Percentiles rank a stretch among this genome's conserved stretches.
phyloP scores from a whole-genome alignment of 1,284 basidiomycete genomes.

The Cutaneotrichosporon spelunceum region DNA sequence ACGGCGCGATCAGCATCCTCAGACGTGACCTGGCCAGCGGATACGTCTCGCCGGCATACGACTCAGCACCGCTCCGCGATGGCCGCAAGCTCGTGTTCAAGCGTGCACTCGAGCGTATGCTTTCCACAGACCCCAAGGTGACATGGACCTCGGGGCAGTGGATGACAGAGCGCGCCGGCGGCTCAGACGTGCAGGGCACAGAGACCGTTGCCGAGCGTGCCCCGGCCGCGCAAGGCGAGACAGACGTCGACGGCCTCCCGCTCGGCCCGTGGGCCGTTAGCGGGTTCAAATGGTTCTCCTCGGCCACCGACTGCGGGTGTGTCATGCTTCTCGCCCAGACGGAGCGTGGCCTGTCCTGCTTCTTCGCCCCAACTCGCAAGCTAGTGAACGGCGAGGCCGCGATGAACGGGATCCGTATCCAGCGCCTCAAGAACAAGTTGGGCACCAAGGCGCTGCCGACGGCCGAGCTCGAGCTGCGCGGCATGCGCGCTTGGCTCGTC shows the following conservation, averaged over 20 bases:
- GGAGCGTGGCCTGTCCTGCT: slow-evolving; percentile 62
- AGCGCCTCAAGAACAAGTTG: slow-evolving; percentile 74
- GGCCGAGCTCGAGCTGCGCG: slow-evolving; percentile 67
- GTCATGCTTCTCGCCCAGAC: slow-evolving; percentile 23
- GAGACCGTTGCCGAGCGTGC: slow-evolving; percentile 65
- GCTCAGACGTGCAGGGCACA: slow-evolving; percentile 71
- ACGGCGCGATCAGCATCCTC: slow-evolving; percentile 17
- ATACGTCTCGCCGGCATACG: background rate
- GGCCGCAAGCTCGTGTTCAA: slow-evolving; percentile 15
- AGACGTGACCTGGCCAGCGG: slow-evolving; percentile 1
- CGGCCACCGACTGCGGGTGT: slow-evolving; percentile 61
- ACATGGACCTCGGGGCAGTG: slow-evolving; percentile 76
- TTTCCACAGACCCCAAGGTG: slow-evolving; percentile 54
- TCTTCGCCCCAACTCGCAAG: slow-evolving; percentile 58
- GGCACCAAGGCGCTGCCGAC: slow-evolving; percentile 74
- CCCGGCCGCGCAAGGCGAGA: no score
- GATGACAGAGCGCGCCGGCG: slow-evolving; percentile 79
- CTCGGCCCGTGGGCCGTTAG: slow-evolving; percentile 52
- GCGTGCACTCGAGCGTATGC: slow-evolving; percentile 17
- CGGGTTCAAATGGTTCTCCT: slow-evolving; percentile 81
- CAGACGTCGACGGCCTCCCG: slow-evolving; percentile 20
- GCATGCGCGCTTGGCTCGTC: slow-evolving; percentile 64
- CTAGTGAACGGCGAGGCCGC: slow-evolving; percentile 22
- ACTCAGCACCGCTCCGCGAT: background rate
- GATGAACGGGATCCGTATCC: slow-evolving; percentile 68